A percentile compares a stretch with the other conserved stretches of the same genome.
phyloP scores from a whole-genome alignment of 805 yeast genomes.

The Candida qinlingensis region DNA sequence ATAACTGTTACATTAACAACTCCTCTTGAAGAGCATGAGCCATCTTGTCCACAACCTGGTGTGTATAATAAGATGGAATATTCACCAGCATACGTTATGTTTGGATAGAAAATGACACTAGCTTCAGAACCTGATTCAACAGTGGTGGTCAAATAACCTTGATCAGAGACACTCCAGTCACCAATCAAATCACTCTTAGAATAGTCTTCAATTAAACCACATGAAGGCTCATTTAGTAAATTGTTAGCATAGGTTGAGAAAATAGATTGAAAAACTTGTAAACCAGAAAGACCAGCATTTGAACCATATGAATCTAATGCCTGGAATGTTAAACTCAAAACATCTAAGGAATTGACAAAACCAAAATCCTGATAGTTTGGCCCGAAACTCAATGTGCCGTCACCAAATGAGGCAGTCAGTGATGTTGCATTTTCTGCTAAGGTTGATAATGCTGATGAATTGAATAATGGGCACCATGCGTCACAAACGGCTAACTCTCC shows the following conservation, averaged over 20 bases:
- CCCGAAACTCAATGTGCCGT: constrained; percentile 19
- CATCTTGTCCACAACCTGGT: constrained; percentile 76
- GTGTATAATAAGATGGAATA: constrained; percentile 73
- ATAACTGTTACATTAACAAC: constrained; percentile 69
- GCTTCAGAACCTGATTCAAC: constrained; percentile 29
- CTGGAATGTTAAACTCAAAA: constrained; percentile 57
- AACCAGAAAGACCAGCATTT: constrained; percentile 63
- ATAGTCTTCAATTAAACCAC: constrained; percentile 30
- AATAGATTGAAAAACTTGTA: constrained; percentile 57
- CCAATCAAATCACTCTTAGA: constrained; percentile 27
- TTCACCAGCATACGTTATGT: constrained; percentile 65
- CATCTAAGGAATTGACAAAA: constrained; percentile 62
- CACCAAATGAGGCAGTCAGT: background rate
- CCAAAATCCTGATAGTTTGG: constrained; percentile 72
- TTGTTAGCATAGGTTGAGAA: constrained; percentile 69
- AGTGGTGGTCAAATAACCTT: constrained; percentile 30
- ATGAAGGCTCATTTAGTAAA: constrained; percentile 60
- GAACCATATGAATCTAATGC: constrained; percentile 65
- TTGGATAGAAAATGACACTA: constrained; percentile 57
- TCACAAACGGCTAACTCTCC: constrained; percentile 64
- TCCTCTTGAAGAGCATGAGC: constrained; percentile 67
- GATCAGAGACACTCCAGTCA: constrained; percentile 28
- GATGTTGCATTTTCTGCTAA: constrained; percentile 5
- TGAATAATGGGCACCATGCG: constrained; percentile 78
- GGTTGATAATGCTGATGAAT: constrained; percentile 29